These are phyloP conservation scores for Penicillium coffeae DNA, from an alignment of 495 filamentous ascomycete species.

Conservation along the genomic window DNA sequence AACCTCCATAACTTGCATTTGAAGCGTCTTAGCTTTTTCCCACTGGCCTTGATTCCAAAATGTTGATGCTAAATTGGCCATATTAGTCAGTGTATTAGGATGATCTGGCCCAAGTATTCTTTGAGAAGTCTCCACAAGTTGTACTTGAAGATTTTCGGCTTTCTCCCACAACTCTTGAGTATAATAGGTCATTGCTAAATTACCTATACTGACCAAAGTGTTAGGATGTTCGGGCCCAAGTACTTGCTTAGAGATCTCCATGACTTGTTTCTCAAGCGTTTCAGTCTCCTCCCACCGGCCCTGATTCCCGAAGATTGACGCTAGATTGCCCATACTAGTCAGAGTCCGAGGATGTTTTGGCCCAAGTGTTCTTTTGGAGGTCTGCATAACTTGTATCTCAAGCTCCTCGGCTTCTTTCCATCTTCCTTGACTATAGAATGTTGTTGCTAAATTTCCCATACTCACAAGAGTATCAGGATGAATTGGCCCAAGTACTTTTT, in stretches of 20 bases:
- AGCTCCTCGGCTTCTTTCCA: slow-evolving; percentile 4
- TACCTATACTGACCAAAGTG: background rate
- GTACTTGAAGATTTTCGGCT: background rate
- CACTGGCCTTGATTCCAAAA: background rate
- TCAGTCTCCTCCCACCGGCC: background rate
- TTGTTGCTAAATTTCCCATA: background rate
- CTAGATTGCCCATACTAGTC: background rate
- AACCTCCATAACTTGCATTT: background rate
- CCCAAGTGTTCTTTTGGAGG: background rate
- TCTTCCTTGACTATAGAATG: background rate
- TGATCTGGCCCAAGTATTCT: background rate
- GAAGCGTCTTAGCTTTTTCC: background rate
- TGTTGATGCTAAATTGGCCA: background rate
- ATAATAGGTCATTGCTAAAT: background rate
- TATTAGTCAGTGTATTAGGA: background rate
- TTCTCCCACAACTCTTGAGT: background rate
- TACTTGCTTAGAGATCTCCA: background rate
- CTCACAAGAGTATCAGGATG: slow-evolving; percentile 11
- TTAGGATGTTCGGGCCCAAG: slow-evolving; percentile 1
- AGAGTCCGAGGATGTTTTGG: background rate
- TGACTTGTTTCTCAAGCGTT: background rate
- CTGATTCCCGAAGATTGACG: background rate
- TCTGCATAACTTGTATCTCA: background rate
- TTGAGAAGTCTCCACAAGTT: background rate
- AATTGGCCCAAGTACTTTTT: slow-evolving; percentile 9